A percentile compares a stretch with the other conserved stretches of the same genome.
Conservation (phyloP, 331 rosid species). For the Dryas integrifolia region DNA sequence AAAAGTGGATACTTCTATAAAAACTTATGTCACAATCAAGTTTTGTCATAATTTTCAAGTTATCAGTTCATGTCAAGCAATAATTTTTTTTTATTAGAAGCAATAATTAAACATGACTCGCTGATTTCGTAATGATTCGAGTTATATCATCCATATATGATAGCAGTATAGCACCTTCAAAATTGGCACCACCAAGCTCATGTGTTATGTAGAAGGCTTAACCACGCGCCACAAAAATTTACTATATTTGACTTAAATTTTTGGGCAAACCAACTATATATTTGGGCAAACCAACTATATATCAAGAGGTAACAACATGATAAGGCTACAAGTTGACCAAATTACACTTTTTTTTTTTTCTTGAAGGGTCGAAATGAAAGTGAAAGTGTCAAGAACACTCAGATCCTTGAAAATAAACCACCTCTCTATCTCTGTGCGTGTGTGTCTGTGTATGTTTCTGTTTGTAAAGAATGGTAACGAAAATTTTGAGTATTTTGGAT, state of each 20-base stretch:
- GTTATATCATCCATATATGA: too few relatives aligned
- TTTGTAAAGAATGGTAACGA: background rate
- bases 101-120: too few relatives aligned
- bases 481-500: background rate
- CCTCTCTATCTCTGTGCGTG: background rate
- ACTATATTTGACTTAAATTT: background rate
- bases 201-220: background rate
- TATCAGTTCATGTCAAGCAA: too few relatives aligned
- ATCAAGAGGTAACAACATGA: background rate
- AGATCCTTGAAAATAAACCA: background rate
- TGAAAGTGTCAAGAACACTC: background rate
- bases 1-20: background rate
- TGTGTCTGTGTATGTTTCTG: background rate
- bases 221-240: too few relatives aligned
- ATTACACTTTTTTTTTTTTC: background rate
- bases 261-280: background rate
- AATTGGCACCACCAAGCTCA: background rate
- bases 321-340: slow-evolving; percentile 7
- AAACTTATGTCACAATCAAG: background rate
- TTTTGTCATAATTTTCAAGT: background rate
- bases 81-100: too few relatives aligned
- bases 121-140: too few relatives aligned
- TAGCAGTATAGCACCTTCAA: too few relatives aligned
- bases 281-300: background rate
- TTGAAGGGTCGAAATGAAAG: background rate